Conservation (phyloP, 805 yeast genomes). For the Saturnispora gosingensis region DNA sequence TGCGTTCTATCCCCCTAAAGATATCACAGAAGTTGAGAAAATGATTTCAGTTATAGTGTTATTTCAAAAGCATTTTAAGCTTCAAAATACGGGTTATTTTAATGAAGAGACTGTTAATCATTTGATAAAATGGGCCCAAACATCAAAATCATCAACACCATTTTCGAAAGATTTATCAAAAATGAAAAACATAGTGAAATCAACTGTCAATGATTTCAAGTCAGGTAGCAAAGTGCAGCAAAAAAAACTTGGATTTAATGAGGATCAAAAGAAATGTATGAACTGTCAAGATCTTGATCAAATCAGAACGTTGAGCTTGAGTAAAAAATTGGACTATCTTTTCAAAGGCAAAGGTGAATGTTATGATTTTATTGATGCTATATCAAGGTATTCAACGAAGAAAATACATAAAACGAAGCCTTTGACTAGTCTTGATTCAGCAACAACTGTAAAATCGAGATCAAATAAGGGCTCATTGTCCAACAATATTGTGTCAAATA, state of each 20-base stretch:
- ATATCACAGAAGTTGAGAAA: constrained; percentile 68
- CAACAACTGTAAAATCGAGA: not conserved
- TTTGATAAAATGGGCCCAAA: constrained; percentile 17
- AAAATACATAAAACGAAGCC: not conserved
- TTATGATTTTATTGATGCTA: constrained; percentile 17
- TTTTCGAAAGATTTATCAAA: constrained; percentile 29
- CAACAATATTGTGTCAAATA: not conserved
- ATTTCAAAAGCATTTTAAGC: constrained; percentile 49
- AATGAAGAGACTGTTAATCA: constrained; percentile 20
- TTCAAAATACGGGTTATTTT: constrained; percentile 13
- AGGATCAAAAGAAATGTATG: constrained; percentile 14
- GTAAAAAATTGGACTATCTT: constrained; percentile 29
- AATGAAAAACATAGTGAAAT: constrained; percentile 28
- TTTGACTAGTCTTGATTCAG: not conserved
- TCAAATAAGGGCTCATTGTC: not conserved
- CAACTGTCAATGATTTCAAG: constrained; percentile 30
- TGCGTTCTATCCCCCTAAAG: constrained; percentile 54
- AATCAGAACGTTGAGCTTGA: constrained; percentile 18
- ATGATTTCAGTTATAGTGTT: constrained; percentile 60
- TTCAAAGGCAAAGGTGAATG: constrained; percentile 45
- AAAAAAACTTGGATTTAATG: constrained; percentile 16
- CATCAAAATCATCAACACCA: constrained; percentile 27
- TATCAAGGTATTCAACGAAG: not conserved
- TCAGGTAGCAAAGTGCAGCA: constrained; percentile 27
- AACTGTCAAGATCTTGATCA: constrained; percentile 24